Conservation (phyloP, 495 filamentous ascomycete genomes). For the Hypoxylon trugodes region DNA sequence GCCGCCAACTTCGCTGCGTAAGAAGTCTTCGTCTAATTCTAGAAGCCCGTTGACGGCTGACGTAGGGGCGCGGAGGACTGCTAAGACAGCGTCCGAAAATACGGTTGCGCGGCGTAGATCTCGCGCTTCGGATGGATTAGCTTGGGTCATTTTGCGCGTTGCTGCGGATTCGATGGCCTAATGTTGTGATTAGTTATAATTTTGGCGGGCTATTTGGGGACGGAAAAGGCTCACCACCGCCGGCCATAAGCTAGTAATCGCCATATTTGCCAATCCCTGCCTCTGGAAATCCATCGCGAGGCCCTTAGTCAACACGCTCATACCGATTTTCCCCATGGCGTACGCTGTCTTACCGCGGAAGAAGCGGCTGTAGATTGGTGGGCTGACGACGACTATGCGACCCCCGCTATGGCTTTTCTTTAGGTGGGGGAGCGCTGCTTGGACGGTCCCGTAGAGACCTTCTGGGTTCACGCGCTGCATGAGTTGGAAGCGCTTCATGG, state of each 20-base stretch:
- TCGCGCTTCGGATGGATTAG: slow-evolving; percentile 54
- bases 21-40: slow-evolving; percentile 83
- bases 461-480: slow-evolving; percentile 85
- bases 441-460: slow-evolving; percentile 74
- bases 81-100: slow-evolving; percentile 82
- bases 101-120: slow-evolving; percentile 76
- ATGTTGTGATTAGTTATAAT: neutral
- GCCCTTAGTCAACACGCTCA: slow-evolving; percentile 83
- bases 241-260: slow-evolving; percentile 84
- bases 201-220: too few species aligned
- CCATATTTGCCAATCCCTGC: slow-evolving; percentile 72
- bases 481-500: slow-evolving; percentile 79
- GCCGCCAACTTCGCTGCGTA: slow-evolving; percentile 62
- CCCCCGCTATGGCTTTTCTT: slow-evolving; percentile 58
- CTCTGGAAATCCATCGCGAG: slow-evolving; percentile 83
- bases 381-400: slow-evolving; percentile 80
- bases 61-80: slow-evolving; percentile 71
- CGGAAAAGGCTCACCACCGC: slow-evolving; percentile 62
- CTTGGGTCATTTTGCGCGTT: slow-evolving; percentile 60
- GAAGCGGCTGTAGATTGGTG: slow-evolving; percentile 86
- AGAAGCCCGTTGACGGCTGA: slow-evolving; percentile 73
- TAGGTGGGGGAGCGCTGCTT: slow-evolving; percentile 69
- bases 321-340: slow-evolving; percentile 85
- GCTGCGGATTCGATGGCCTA: slow-evolving; percentile 78
- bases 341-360: slow-evolving; percentile 89